Evolutionary conservation across 495 filamentous ascomycete species (phyloP).

Genomic region (Aspergillus ellipticus): DNA sequence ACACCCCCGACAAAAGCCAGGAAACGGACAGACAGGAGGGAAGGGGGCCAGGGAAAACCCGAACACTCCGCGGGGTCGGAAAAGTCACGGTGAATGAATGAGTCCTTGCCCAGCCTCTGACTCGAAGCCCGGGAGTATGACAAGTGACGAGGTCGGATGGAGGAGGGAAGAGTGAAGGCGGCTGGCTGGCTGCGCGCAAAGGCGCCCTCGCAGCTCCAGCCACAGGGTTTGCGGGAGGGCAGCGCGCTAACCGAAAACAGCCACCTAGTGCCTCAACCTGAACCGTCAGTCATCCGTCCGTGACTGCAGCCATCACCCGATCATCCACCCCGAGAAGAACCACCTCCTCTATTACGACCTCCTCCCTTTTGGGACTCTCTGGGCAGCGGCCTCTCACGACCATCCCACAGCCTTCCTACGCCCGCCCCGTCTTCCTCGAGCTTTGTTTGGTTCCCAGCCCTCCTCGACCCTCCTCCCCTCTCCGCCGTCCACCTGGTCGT

Average conservation of each 20-base stretch:
- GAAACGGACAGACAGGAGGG: no score
- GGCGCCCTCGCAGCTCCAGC: conserved; percentile 12
- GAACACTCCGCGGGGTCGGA: no score
- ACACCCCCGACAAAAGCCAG: no score
- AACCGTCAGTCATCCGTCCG: conserved; percentile 23
- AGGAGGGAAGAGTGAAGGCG: not conserved
- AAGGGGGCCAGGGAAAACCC: no score
- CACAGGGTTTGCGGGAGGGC: conserved; percentile 21
- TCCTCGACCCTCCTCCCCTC: conserved; percentile 22
- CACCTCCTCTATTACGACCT: conserved; percentile 19
- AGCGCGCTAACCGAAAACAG: conserved; percentile 44
- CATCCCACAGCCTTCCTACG: conserved; percentile 20
- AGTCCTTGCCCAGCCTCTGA: no score
- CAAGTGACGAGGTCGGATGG: not conserved
- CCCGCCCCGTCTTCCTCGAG: conserved; percentile 9
- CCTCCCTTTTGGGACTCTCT: conserved; percentile 26
- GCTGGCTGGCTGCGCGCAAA: not conserved
- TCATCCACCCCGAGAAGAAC: conserved; percentile 22
- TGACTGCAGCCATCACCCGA: conserved; percentile 26
- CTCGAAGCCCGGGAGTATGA: not conserved
- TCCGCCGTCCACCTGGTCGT: conserved; percentile 31
- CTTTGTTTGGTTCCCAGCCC: conserved; percentile 17
- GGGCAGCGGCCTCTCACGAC: conserved; percentile 23
- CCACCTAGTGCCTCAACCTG: conserved; percentile 40
- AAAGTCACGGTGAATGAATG: no score